phyloP scores from a whole-genome alignment of 169 alveolate genomes.

The Plasmodium cynomolgi region DNA sequence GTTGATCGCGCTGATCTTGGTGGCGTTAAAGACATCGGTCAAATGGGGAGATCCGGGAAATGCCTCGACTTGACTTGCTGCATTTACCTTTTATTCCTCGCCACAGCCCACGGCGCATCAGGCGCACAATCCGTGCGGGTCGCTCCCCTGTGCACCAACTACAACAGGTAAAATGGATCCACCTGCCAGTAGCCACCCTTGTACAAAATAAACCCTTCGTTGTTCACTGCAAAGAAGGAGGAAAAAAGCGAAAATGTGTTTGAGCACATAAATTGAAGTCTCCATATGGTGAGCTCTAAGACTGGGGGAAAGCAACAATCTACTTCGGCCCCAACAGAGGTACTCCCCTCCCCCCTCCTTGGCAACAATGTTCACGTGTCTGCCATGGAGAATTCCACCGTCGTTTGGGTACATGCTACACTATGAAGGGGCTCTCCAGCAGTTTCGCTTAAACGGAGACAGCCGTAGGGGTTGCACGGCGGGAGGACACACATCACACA shows the following conservation, averaged over 20 bases:
- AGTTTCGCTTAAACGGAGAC: background rate
- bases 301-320: background rate
- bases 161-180: slow-evolving; percentile 37
- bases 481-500: background rate
- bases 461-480: background rate
- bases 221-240: slow-evolving; percentile 35
- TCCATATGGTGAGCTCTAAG: background rate
- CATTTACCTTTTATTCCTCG: background rate
- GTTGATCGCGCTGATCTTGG: background rate
- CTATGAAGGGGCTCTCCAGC: background rate
- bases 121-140: background rate
- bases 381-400: background rate
- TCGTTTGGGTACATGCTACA: background rate
- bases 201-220: slow-evolving; percentile 59
- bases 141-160: background rate
- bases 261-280: background rate
- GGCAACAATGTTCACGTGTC: background rate
- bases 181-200: slow-evolving; percentile 73
- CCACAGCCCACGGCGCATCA: background rate
- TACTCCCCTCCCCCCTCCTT: background rate
- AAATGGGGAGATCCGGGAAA: background rate
- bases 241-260: background rate
- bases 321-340: background rate
- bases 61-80: background rate
- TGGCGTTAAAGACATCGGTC: background rate